phyloP scores from a whole-genome alignment of 495 filamentous ascomycete genomes.

The Aspergillus leporis region DNA sequence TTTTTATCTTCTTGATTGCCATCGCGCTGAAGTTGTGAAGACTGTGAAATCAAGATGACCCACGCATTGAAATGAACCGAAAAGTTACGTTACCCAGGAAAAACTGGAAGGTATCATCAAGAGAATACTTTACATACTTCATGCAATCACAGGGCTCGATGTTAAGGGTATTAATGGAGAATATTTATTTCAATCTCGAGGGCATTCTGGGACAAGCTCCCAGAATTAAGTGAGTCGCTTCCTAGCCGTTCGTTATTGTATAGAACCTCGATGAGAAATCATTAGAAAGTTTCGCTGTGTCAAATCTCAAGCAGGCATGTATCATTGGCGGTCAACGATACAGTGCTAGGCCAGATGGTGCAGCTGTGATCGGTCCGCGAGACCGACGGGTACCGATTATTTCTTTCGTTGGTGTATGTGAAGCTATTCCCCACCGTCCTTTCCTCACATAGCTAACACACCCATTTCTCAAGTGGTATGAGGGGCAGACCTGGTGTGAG shows the following conservation, averaged over 20 bases:
- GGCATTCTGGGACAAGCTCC: too few relatives aligned
- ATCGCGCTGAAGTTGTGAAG: too few relatives aligned
- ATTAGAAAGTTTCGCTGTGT: background rate
- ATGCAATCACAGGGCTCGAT: background rate
- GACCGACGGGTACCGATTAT: background rate
- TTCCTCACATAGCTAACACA: background rate
- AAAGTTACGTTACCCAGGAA: background rate
- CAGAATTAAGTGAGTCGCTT: too few relatives aligned
- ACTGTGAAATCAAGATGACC: too few relatives aligned
- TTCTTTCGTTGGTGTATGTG: conserved; percentile 3
- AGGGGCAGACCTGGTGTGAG: background rate
- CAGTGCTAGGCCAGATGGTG: background rate
- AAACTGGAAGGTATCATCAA: background rate
- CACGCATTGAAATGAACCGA: too few relatives aligned
- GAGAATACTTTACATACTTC: background rate
- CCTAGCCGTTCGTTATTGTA: too few relatives aligned
- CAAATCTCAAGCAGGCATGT: background rate
- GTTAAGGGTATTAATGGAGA: background rate
- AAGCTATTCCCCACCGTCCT: background rate
- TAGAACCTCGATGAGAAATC: background rate
- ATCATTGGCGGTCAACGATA: conserved; percentile 1
- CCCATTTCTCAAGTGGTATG: background rate
- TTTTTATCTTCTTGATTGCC: background rate
- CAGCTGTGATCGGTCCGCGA: background rate
- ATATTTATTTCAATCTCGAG: too few relatives aligned